Conservation (phyloP, 2,329 filamentous ascomycete genomes). For the Pleurostoma richardsiae region DNA sequence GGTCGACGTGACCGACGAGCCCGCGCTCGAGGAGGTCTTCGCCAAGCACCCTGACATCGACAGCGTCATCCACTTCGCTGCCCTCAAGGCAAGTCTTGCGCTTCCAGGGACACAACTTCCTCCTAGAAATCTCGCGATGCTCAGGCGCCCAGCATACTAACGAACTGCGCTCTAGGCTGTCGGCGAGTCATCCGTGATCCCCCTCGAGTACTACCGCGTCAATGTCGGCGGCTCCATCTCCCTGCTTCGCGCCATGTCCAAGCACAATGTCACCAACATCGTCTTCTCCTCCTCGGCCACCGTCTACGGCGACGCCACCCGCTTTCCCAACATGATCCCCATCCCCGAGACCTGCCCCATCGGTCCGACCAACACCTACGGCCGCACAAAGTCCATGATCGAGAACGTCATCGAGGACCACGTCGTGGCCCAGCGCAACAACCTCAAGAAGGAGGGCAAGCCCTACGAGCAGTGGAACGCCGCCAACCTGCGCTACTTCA, state of each 20-base stretch:
- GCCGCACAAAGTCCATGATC: slow-evolving; percentile 89
- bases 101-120: neutral
- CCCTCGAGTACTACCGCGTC: slow-evolving; percentile 95
- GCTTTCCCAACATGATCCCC: slow-evolving; percentile 96
- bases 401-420: slow-evolving; percentile 90
- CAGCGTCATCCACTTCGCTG: slow-evolving; percentile 98
- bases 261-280: slow-evolving; percentile 90
- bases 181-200: slow-evolving; percentile 88
- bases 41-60: slow-evolving; percentile 86
- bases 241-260: slow-evolving; percentile 81
- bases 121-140: too few relatives aligned
- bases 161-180: slow-evolving; percentile 60
- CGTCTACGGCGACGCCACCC: slow-evolving; percentile 95
- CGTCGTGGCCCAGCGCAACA: slow-evolving; percentile 80
- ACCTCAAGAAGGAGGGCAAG: slow-evolving; percentile 74
- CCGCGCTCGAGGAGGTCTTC: slow-evolving; percentile 81
- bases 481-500: slow-evolving; percentile 93
- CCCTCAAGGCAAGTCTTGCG: slow-evolving; percentile 68
- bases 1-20: slow-evolving; percentile 82
- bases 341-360: slow-evolving; percentile 97
- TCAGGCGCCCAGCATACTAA: neutral
- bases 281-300: slow-evolving; percentile 98
- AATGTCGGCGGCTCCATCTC: slow-evolving; percentile 91
- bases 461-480: slow-evolving; percentile 82
- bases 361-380: slow-evolving; percentile 95